Evolutionary conservation across 2,329 filamentous ascomycete genomes (phyloP), one percentile per base, ranked within the genome.

Genomic region (Cytospora leucostoma): DNA sequence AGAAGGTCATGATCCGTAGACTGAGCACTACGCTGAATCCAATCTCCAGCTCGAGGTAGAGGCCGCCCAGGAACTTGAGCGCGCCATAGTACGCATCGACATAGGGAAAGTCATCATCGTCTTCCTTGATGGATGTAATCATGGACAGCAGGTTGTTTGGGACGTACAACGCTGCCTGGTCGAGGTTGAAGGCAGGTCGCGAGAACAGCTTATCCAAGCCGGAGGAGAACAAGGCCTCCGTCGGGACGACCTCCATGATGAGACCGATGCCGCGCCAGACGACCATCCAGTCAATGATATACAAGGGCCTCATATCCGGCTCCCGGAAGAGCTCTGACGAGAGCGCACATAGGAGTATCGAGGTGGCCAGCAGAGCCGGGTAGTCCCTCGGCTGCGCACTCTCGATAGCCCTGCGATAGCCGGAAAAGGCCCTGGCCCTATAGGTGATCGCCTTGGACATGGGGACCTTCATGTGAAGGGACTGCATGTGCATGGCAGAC

Each of bases 261-360:
- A 82, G 70, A 35, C 80, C 76, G 33, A 81, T 84, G 11, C 83
- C 83, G 11, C 78, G 75, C 82, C 83, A 86, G 13, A 86, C 75
- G 3, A 79, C 68, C 72, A 85, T 81, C 83, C 84, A 86, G 69
- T 85, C 79, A 52, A 85, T 70, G 35, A 85, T 78, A 67, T 80
- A 84, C 2, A 85, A 75, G 1, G 77, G 76, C 52, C 74, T 76
- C 19, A 71, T 71, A 55, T 79, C 74, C 0, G 74, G 70, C n/a
- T 83, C 80, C 4, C 82, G 78, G 69, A 86, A 85, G 59, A 74
- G 74, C 60, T 83, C 76, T 6, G 81, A 81, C 11, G 81, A 79
- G 6, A 85, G 72, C 7, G 78, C 82, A 33, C 79, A 80, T 64
- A 84, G 76, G 17, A 86, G 70, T 8, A 86, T 74, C 1, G 83